Conservation (phyloP, 2,329 filamentous ascomycete species). For the Corniculantispora saksenae region DNA sequence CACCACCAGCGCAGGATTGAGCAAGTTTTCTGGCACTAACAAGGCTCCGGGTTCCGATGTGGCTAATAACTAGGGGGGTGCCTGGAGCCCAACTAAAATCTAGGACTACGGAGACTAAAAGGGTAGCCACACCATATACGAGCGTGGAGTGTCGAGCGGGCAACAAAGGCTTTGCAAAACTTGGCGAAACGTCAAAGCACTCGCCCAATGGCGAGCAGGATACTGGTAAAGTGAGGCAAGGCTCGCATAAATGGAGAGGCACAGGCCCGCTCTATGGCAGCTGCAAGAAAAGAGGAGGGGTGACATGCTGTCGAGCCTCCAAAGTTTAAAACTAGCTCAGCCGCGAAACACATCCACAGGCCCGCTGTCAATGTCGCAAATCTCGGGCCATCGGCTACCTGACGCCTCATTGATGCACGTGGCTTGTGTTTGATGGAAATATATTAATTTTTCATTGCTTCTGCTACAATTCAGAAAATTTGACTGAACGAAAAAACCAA, state of each 20-base stretch:
- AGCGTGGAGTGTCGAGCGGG: neutral
- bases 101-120: neutral
- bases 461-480: neutral
- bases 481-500: too few species aligned
- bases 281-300: neutral
- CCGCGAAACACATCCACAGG: neutral
- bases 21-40: constrained; percentile 5
- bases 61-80: constrained; percentile 1
- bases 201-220: neutral
- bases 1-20: constrained; percentile 16
- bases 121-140: neutral
- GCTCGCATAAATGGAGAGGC: neutral
- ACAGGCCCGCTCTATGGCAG: neutral
- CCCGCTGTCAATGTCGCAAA: neutral
- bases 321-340: constrained; percentile 10
- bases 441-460: neutral
- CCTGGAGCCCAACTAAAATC: neutral
- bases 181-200: neutral
- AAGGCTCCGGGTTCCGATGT: neutral
- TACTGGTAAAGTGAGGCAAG: neutral
- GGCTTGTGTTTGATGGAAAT: neutral
- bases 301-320: neutral
- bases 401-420: neutral
- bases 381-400: neutral
- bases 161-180: neutral